Evolutionary conservation across 352 stramenopile genomes (phyloP).

Genomic region (Lagenidium sp.): DNA sequence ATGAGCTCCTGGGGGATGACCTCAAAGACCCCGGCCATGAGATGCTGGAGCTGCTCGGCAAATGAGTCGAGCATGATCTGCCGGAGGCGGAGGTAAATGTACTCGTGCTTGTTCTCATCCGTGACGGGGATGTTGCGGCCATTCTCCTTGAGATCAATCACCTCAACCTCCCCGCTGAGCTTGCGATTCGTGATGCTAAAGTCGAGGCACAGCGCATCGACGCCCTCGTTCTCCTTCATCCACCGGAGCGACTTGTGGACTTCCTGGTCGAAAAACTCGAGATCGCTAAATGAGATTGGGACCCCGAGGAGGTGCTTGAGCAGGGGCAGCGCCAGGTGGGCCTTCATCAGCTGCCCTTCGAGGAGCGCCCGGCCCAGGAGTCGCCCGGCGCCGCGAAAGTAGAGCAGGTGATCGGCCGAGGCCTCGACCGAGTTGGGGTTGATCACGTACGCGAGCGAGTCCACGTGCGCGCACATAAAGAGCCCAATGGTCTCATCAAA

Average conservation of each 20-base stretch:
- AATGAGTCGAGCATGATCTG: slow-evolving; percentile 96
- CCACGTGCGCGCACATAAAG: slow-evolving; percentile 80
- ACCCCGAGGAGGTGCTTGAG: slow-evolving; percentile 80
- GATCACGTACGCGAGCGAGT: slow-evolving; percentile 75
- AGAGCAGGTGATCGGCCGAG: slow-evolving; percentile 93
- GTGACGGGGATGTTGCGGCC: slow-evolving; percentile 82
- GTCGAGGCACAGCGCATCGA: slow-evolving; percentile 67
- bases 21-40: slow-evolving; percentile 94
- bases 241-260: slow-evolving; percentile 76
- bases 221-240: slow-evolving; percentile 78
- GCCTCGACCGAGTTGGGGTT: slow-evolving; percentile 77
- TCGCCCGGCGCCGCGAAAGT: slow-evolving; percentile 94
- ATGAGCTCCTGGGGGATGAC: slow-evolving; percentile 90
- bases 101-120: slow-evolving; percentile 98
- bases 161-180: slow-evolving; percentile 62
- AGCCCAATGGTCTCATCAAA: slow-evolving; percentile 85
- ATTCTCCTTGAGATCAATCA: slow-evolving; percentile 77
- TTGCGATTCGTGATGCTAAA: slow-evolving; percentile 81
- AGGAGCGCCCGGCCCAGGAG: slow-evolving; percentile 94
- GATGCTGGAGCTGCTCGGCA: slow-evolving; percentile 88
- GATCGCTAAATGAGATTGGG: slow-evolving; percentile 83
- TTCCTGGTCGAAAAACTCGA: slow-evolving; percentile 87
- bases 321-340: slow-evolving; percentile 75
- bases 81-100: slow-evolving; percentile 92
- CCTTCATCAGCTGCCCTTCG: slow-evolving; percentile 91